Base-by-base conservation (phyloP, 2,329 filamentous ascomycete species). In the Leptographium flavum region DNA sequence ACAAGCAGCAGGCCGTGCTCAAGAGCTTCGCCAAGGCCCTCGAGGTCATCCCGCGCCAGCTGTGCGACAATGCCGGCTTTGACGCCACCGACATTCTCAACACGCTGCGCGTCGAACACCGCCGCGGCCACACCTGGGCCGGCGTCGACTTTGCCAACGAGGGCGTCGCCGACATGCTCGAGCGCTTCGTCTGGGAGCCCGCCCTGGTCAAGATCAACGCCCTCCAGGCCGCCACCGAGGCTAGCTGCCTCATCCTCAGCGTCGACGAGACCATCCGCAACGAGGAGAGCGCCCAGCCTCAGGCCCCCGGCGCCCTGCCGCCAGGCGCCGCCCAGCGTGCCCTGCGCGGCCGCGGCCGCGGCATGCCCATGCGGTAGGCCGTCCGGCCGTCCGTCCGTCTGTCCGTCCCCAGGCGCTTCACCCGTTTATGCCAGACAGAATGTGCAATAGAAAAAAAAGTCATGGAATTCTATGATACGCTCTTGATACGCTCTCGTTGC, bases 201-300 rank as follows among this genome's bases (percentile, higher is more conserved):
- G 83, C 85, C 40, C 70, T 96, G 52, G 85, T 98, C 60, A 98
- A 98, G 79, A 74, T 93, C 63, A 98, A 98, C 64, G 92, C 92
- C 54, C 83, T 98, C 53, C 87, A 94, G 69, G 90, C 92, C 19
- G 92, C 92, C 43, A 88, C 88, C 28, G 92, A 98, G 68, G 92
- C 92, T 21, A 84, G 83, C 55, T 98, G 92, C 68, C 68, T 98
- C 68, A 96, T 98, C 54, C 68, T 98, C 57, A 83, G 87, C 56
- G 92, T 98, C 46, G 92, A 98, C 60, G 92, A 98, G 77, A 98
- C 92, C 30, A 96, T 98, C 66, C 87, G 81, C 66, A 98, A 98
- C 66, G 87, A 98, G 70, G 88, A 96, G 70, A 94, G 86, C 57
- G 75, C 81, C 56, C 71, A 79, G 62, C 83, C 88, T 22, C 85